Percentiles rank a stretch among this genome's conserved stretches.
Evolutionary conservation across 768 basidiomycete genomes (phyloP).

Genomic region (Mycena albidolilacea): DNA sequence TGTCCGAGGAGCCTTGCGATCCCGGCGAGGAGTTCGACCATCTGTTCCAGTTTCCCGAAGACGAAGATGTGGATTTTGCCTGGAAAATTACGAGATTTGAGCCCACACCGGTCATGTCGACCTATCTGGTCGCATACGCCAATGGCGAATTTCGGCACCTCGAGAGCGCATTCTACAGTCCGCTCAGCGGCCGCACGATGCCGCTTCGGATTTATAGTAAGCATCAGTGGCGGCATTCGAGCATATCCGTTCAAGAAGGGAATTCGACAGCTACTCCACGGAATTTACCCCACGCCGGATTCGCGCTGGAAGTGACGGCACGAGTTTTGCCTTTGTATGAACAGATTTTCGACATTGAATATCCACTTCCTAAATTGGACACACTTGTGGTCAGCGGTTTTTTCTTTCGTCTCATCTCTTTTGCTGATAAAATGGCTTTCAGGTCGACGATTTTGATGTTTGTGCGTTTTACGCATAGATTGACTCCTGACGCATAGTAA

Average conservation of each 20-base stretch:
- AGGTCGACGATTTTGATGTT: constrained; percentile 31
- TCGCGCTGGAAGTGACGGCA: constrained; percentile 77
- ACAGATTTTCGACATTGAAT: constrained; percentile 80
- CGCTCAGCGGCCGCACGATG: constrained; percentile 68
- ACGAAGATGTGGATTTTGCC: constrained; percentile 37
- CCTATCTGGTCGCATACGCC: constrained; percentile 79
- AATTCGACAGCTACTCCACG: constrained; percentile 66
- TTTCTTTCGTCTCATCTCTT: neutral
- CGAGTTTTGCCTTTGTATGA: constrained; percentile 79
- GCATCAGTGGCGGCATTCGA: constrained; percentile 35
- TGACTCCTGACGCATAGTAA: neutral
- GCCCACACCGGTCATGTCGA: constrained; percentile 77
- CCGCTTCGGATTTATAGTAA: constrained; percentile 77
- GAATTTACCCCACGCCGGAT: constrained; percentile 71
- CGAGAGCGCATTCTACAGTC: constrained; percentile 73
- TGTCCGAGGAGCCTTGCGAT: constrained; percentile 56
- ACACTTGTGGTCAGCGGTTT: constrained; percentile 66
- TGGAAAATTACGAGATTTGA: constrained; percentile 79
- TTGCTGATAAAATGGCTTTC: neutral
- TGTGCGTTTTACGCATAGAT: constrained; percentile 12
- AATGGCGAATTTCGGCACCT: constrained; percentile 74
- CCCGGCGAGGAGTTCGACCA: constrained; percentile 44
- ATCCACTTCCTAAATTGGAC: constrained; percentile 84
- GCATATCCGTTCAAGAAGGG: constrained; percentile 30
- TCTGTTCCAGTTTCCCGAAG: constrained; percentile 47